Conservation (phyloP, 768 basidiomycete genomes). For the Arthromyces matolae region DNA sequence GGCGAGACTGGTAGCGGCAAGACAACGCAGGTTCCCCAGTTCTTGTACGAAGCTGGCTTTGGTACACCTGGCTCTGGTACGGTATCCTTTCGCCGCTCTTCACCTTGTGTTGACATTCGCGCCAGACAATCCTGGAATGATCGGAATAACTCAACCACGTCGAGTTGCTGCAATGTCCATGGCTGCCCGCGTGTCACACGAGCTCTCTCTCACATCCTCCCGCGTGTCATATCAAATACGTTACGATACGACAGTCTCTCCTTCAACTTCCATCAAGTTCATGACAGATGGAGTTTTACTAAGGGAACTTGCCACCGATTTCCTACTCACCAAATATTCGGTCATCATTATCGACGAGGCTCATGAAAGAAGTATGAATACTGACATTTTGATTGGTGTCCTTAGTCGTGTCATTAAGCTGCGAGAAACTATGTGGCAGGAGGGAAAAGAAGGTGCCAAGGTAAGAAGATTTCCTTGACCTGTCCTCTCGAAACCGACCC, state of each 20-base stretch:
- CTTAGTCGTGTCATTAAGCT: constrained; percentile 90
- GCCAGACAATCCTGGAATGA: constrained; percentile 94
- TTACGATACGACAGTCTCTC: constrained; percentile 91
- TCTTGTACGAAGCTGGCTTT: constrained; percentile 96
- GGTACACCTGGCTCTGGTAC: constrained; percentile 78
- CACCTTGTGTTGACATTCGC: neutral
- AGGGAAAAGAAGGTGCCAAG: constrained; percentile 67
- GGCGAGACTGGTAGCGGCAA: constrained; percentile 98
- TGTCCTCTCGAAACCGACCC: too few species aligned
- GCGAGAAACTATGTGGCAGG: constrained; percentile 85
- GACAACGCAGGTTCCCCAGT: constrained; percentile 97
- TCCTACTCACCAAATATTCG: constrained; percentile 90
- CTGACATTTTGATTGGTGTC: constrained; percentile 95
- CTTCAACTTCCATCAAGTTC: constrained; percentile 93
- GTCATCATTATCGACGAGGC: constrained; percentile 97
- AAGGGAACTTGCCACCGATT: constrained; percentile 88
- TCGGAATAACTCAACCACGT: constrained; percentile 95
- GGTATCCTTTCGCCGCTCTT: constrained; percentile 13
- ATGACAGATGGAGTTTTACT: constrained; percentile 99
- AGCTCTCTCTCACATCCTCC: constrained; percentile 79
- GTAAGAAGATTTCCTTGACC: constrained; percentile 35
- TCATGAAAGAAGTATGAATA: constrained; percentile 97
- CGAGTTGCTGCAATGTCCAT: constrained; percentile 97
- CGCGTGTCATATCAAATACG: constrained; percentile 95
- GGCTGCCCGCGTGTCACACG: constrained; percentile 88